These are phyloP conservation scores for Spencermartinsiella ligniputridi DNA, from an alignment of 1,139 yeast species.

Conservation along the genomic window DNA sequence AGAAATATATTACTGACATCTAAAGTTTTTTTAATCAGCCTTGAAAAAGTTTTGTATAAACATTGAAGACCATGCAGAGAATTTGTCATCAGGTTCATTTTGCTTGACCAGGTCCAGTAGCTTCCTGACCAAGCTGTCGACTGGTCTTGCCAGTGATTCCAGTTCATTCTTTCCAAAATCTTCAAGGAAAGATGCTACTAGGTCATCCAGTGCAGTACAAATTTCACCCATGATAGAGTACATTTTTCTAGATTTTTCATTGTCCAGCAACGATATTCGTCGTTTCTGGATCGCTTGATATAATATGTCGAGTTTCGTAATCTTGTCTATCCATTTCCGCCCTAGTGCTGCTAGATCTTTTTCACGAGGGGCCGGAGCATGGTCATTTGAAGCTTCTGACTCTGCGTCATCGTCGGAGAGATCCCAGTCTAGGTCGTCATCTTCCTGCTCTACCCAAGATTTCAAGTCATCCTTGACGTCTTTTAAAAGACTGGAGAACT, in stretches of 20 bases:
- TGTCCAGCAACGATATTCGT: conserved; percentile 8
- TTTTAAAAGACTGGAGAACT: conserved; percentile 38
- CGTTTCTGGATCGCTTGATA: conserved; percentile 13
- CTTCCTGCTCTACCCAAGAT: conserved; percentile 46
- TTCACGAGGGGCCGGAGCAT: not conserved
- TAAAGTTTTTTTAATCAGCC: no score
- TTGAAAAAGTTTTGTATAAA: conserved; percentile 13
- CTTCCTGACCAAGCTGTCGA: conserved; percentile 2
- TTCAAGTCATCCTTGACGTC: conserved; percentile 48
- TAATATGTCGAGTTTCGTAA: conserved; percentile 12
- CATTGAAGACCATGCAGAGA: conserved; percentile 14
- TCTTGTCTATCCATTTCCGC: conserved; percentile 12
- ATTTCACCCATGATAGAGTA: conserved; percentile 6
- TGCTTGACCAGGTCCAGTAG: conserved; percentile 8
- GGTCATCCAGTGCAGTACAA: conserved; percentile 14
- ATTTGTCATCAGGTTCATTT: conserved; percentile 12
- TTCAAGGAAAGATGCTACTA: conserved; percentile 11
- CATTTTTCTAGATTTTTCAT: conserved; percentile 5
- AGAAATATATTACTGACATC: not conserved
- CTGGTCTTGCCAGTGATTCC: not conserved
- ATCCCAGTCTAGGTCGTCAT: conserved; percentile 18
- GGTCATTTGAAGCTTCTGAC: conserved; percentile 17
- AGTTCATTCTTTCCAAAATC: conserved; percentile 6
- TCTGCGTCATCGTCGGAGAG: conserved; percentile 38
- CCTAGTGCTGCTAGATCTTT: conserved; percentile 2